Evolutionary conservation across 352 stramenopile species (phyloP).

Genomic region (Phytophthora colocasiae): DNA sequence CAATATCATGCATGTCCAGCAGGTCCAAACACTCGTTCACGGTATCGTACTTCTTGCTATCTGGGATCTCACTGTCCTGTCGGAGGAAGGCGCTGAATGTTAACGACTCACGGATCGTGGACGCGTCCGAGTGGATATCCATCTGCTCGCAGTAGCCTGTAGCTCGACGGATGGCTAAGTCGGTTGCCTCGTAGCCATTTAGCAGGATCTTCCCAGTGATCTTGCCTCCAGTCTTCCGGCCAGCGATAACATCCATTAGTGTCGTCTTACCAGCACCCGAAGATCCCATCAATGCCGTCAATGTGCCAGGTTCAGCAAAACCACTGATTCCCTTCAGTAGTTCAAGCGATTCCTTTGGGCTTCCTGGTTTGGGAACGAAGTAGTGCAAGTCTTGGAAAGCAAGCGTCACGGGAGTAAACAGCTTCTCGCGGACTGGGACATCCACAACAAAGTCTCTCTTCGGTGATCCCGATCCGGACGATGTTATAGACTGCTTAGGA

Average conservation of each 20-base stretch:
- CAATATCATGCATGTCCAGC: constrained; percentile 46
- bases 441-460: constrained; percentile 6
- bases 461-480: constrained; percentile 3
- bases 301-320: constrained; percentile 46
- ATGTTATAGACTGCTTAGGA: constrained; percentile 22
- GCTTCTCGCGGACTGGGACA: constrained; percentile 18
- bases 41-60: constrained; percentile 41
- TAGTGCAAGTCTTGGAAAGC: constrained; percentile 46
- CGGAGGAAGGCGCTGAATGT: constrained; percentile 35
- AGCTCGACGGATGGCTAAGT: constrained; percentile 49
- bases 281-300: constrained; percentile 89
- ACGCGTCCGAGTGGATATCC: constrained; percentile 83
- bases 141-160: constrained; percentile 78
- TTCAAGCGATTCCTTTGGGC: constrained; percentile 36
- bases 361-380: constrained; percentile 40
- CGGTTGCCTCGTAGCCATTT: constrained; percentile 46
- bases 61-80: constrained; percentile 32
- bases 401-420: constrained; percentile 38
- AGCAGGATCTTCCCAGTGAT: constrained; percentile 62
- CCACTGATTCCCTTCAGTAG: constrained; percentile 65
- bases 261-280: constrained; percentile 48
- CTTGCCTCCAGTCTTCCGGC: constrained; percentile 51
- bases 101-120: constrained; percentile 79
- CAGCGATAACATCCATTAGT: constrained; percentile 20
- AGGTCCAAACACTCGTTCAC: constrained; percentile 45